phyloP scores from a whole-genome alignment of 179 eudicot species.

The Heliamphora ciliata region DNA sequence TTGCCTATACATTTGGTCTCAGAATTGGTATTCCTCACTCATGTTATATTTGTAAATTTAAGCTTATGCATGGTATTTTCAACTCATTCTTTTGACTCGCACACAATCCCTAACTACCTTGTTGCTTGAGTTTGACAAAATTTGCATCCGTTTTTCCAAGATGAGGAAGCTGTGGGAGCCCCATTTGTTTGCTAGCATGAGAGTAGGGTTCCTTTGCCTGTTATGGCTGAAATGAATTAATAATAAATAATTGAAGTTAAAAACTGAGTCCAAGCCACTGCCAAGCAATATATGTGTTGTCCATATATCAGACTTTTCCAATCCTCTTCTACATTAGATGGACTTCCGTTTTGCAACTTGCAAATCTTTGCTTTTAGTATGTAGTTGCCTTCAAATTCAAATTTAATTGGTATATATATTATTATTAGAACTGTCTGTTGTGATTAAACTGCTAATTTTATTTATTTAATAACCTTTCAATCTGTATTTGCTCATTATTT shows the following conservation, averaged over 20 bases:
- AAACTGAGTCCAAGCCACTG: not conserved
- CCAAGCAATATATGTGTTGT: not conserved
- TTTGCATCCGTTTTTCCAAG: not conserved
- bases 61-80: not conserved
- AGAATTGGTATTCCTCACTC: not conserved
- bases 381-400: not conserved
- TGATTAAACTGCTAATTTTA: not conserved
- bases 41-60: not conserved
- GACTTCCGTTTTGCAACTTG: constrained; percentile 3
- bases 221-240: not conserved
- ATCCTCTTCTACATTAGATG: not conserved
- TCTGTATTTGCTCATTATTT: not conserved
- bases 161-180: not conserved
- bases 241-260: not conserved
- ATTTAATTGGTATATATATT: not conserved
- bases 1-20: not conserved
- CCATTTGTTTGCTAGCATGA: not conserved
- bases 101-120: not conserved
- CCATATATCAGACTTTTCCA: not conserved
- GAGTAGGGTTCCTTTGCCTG: not conserved
- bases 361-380: not conserved
- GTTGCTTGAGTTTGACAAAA: not conserved
- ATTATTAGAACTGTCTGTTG: not conserved
- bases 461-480: not conserved
- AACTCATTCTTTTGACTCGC: not conserved